Percentiles rank a stretch among this genome's conserved stretches.
These are phyloP conservation scores for Teratosphaeria gauchensis DNA, from an alignment of 2,329 filamentous ascomycete species.

Conservation along the genomic window DNA sequence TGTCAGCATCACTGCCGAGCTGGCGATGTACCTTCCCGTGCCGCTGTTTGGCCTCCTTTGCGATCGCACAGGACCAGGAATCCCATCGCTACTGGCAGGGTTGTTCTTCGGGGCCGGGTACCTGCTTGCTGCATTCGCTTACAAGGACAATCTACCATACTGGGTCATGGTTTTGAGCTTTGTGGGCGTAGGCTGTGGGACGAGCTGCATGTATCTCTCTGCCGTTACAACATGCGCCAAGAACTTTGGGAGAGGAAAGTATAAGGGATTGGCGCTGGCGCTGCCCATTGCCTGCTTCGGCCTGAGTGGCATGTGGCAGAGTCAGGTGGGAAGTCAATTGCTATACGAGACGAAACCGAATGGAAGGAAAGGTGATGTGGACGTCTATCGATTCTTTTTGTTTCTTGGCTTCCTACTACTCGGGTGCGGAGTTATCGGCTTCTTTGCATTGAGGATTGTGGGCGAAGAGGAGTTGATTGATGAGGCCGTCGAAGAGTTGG, in stretches of 20 bases:
- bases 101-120: conserved; percentile 74
- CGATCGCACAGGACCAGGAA: conserved; percentile 74
- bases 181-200: conserved; percentile 69
- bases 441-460: conserved; percentile 65
- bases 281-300: conserved; percentile 89
- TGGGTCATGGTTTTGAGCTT: conserved; percentile 79
- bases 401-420: conserved; percentile 69
- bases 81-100: conserved; percentile 63
- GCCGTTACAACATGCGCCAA: conserved; percentile 95
- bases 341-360: conserved; percentile 60
- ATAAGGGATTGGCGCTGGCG: conserved; percentile 80
- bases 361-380: conserved; percentile 50
- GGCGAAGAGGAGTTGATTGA: conserved; percentile 83
- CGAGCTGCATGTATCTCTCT: conserved; percentile 78
- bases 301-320: conserved; percentile 90
- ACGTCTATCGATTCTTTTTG: conserved; percentile 79
- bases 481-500: conserved; percentile 80
- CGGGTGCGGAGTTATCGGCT: conserved; percentile 61
- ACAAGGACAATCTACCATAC: conserved; percentile 62
- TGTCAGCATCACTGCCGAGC: conserved; percentile 74
- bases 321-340: conserved; percentile 71
- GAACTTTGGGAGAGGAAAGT: conserved; percentile 85
- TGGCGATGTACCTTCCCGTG: conserved; percentile 88
- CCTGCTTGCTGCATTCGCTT: conserved; percentile 69
- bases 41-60: conserved; percentile 83